Conservation (phyloP, 2,329 filamentous ascomycete genomes). For the Diplocarpon mali region DNA sequence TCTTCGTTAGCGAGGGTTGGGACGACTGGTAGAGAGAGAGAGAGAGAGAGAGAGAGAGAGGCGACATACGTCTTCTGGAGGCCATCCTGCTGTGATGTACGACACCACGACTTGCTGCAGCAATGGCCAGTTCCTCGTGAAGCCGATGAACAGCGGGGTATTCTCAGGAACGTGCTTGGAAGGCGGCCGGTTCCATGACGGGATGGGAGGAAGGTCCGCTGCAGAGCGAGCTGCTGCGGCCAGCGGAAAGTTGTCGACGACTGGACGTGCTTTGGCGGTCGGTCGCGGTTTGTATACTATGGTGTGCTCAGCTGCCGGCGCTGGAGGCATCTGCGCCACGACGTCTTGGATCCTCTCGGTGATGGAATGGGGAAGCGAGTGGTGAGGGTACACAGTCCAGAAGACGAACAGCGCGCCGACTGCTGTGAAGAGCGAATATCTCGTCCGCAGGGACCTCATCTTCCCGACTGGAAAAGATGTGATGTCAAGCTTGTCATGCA, state of each 20-base stretch:
- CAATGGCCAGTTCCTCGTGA: constrained; percentile 44
- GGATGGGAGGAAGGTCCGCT: constrained; percentile 31
- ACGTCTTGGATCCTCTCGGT: too few relatives aligned
- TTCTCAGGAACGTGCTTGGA: constrained; percentile 30
- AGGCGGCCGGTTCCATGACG: constrained; percentile 35
- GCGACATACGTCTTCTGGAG: constrained; percentile 31
- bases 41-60: too few relatives aligned
- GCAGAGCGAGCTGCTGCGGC: constrained; percentile 17
- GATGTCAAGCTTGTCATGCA: too few relatives aligned
- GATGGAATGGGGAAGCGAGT: too few relatives aligned
- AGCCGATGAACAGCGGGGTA: constrained; percentile 47
- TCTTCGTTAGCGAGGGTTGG: not conserved
- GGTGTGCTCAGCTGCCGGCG: not conserved
- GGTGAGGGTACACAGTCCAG: too few relatives aligned
- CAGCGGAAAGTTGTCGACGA: constrained; percentile 23
- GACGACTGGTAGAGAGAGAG: too few relatives aligned
- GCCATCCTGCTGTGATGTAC: constrained; percentile 50
- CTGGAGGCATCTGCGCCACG: too few relatives aligned
- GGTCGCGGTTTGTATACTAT: constrained; percentile 12
- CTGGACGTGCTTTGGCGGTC: constrained; percentile 9
- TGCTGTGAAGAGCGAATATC: too few relatives aligned
- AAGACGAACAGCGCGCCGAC: too few relatives aligned
- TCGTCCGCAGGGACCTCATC: too few relatives aligned
- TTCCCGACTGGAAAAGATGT: too few relatives aligned
- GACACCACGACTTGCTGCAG: constrained; percentile 44